phyloP scores from a whole-genome alignment of 1,284 basidiomycete genomes.

The Tranzscheliella williamsii region DNA sequence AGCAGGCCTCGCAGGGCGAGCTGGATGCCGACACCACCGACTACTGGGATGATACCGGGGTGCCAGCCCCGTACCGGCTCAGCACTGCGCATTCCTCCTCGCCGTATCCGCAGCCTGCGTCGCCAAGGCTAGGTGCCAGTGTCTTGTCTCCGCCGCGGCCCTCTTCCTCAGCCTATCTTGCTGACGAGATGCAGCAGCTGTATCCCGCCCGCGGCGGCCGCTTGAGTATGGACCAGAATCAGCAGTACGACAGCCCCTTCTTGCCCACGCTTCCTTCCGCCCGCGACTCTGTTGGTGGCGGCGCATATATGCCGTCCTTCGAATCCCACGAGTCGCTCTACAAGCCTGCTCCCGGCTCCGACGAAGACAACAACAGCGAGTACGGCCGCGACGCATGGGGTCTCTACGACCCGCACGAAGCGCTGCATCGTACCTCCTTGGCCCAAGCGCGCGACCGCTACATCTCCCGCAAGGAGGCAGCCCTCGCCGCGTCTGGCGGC shows the following conservation, averaged over 20 bases:
- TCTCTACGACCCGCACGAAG: neutral
- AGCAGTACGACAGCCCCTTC: slow-evolving; percentile 1
- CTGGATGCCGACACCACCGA: slow-evolving; percentile 39
- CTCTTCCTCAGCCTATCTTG: neutral
- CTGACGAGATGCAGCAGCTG: slow-evolving; percentile 20
- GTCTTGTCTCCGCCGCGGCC: neutral
- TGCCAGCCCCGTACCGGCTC: slow-evolving; percentile 26
- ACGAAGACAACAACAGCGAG: slow-evolving; percentile 9
- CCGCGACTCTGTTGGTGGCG: slow-evolving; percentile 3
- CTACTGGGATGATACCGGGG: slow-evolving; percentile 26
- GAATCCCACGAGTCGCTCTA: slow-evolving; percentile 17
- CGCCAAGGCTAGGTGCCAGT: neutral
- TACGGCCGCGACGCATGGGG: slow-evolving; percentile 28
- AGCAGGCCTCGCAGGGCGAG: neutral
- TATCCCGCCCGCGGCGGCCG: slow-evolving; percentile 14
- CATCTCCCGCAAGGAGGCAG: slow-evolving; percentile 33
- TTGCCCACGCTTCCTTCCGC: too few species aligned
- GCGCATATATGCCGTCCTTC: slow-evolving; percentile 17
- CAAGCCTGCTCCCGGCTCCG: slow-evolving; percentile 1
- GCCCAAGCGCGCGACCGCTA: slow-evolving; percentile 40
- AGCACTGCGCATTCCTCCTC: slow-evolving; percentile 16
- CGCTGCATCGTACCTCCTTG: slow-evolving; percentile 7
- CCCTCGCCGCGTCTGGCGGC: slow-evolving; percentile 5
- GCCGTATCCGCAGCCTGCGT: slow-evolving; percentile 11
- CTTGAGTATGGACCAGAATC: neutral